Evolutionary conservation across 129 eudicot genomes (phyloP), one percentile per base, ranked within the genome.

Genomic region (Pittosporum tobira): DNA sequence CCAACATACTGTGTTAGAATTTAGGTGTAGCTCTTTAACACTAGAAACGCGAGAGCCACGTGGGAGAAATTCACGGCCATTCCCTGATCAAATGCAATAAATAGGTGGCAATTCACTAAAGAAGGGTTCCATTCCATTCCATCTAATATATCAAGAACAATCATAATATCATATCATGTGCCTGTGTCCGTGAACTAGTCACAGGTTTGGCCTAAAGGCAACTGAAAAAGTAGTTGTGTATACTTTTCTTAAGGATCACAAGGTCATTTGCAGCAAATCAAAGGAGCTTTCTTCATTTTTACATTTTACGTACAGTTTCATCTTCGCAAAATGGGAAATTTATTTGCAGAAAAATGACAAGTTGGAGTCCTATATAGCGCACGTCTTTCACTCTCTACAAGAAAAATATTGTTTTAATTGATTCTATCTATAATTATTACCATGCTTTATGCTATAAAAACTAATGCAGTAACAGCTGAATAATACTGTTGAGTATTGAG

Each of bases 141-240:
- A n/a, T n/a, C n/a, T n/a, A n/a, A n/a, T n/a, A 21, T 2, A 29
- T 54, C 59, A 54, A 28, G 16, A 42, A 42, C 47, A 42, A 34
- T 0, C 18, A 4, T 12, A 15, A 16, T 11, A 34, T 0, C 18
- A 4, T 12, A 15, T 54, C 59, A 54, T 54, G 42, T 54, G 37
- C 59, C 18, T 54, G 25, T 54, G n/a, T 54, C 59, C 16, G 40
- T 2, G 5, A 54, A 29, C 23, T 54, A 2, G 10, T 54, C 59
- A 28, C 40, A 54, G 59, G 37, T 54, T 36, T 54, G 38, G n/a
- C 18, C 24, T 53, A 29, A 54, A 54, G 59, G 59, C 25, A 54
- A 52, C 28, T 13, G n/a, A 36, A 54, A 26, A 21, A 54, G n/a
- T n/a, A n/a, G 40, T 34, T 34, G 40, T 12, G 11, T 27, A 36